These are phyloP conservation scores for Ceratobasidium sp. DNA, from an alignment of 1,284 basidiomycete species.

Conservation along the genomic window DNA sequence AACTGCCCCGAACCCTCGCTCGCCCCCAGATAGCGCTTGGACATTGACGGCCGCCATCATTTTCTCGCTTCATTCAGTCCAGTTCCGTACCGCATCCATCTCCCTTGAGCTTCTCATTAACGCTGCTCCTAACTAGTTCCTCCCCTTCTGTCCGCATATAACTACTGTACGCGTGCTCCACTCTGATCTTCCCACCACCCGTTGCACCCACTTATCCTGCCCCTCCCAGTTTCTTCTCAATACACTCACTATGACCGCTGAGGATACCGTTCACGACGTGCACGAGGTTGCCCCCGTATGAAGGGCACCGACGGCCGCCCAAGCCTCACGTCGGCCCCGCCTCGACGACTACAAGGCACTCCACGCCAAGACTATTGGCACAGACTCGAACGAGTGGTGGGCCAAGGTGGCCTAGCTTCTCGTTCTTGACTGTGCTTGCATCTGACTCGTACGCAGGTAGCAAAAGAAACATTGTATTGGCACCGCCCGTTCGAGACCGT, in stretches of 20 bases:
- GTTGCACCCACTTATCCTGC: not conserved
- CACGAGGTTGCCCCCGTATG: constrained; percentile 64
- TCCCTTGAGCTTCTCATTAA: too few species aligned
- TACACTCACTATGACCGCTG: constrained; percentile 24
- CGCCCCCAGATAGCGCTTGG: constrained; percentile 2
- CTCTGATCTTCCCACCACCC: constrained; percentile 15
- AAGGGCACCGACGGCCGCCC: constrained; percentile 58
- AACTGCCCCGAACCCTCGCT: constrained; percentile 11
- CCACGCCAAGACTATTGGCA: constrained; percentile 76
- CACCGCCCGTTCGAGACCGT: constrained; percentile 92
- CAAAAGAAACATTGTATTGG: constrained; percentile 86
- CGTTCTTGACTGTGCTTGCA: not conserved
- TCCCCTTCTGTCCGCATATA: not conserved
- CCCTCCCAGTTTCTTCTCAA: not conserved
- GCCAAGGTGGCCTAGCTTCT: constrained; percentile 61
- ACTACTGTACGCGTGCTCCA: not conserved
- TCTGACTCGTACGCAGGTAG: constrained; percentile 61
- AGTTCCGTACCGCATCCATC: not conserved
- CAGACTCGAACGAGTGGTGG: constrained; percentile 87
- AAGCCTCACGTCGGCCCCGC: constrained; percentile 79
- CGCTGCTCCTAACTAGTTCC: not conserved
- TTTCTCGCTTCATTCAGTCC: not conserved
- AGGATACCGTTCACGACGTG: constrained; percentile 37
- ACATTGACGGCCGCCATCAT: not conserved
- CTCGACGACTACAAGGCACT: constrained; percentile 71